Base-by-base conservation (phyloP, 371 early-diverging fungal genomes). In the Rhizopus arrhizus region DNA sequence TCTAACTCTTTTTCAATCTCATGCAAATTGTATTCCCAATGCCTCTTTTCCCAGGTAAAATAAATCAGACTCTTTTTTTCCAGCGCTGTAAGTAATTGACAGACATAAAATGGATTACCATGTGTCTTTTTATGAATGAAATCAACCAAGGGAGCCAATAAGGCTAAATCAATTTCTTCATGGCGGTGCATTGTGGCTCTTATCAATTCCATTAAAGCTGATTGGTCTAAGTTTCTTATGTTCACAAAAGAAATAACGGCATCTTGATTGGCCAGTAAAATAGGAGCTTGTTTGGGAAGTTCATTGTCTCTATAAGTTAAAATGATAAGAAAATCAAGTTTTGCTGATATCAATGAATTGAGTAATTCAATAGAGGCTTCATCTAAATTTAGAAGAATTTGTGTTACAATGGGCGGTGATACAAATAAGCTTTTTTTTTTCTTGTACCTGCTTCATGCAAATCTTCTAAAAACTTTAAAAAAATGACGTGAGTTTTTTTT, bases 401-500 rank as follows among this genome's bases (percentile, higher is more conserved):
- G 32, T 40, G 15, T 36, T 53, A 36, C 38, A 11, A 22, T 34
- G 3, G 2, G 22, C 29, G 4, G n/a, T 52, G 33, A 15, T 6
- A 57, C 57, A 16, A 34, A 29, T 36, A 33, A 46, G 34, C 2
- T 34, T 10, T 42, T 32, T n/a, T 32, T 40, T 35, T n/a, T 13
- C 38, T 34, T 59, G n/a, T 70, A 79, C 80, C 80, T 58, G 80
- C 80, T 74, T 79, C 77, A 60, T 79, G 80, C 32, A 79, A 68
- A 74, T 79, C 80, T 68, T 79, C 80, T 63, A 79, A 55, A 68
- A 79, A 75, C 80, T 79, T 51, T 47, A 57, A 53, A 47, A 11
- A 48, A 5, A 41, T 45, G 31, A 55, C 7, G 43, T 33, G 13
- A 31, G 10, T 41, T 38, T 43, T 43, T 43, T 43, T 43, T 11